Base-by-base conservation (phyloP, 1,139 yeast species). In the Saccharomycopsis crataegensis region DNA sequence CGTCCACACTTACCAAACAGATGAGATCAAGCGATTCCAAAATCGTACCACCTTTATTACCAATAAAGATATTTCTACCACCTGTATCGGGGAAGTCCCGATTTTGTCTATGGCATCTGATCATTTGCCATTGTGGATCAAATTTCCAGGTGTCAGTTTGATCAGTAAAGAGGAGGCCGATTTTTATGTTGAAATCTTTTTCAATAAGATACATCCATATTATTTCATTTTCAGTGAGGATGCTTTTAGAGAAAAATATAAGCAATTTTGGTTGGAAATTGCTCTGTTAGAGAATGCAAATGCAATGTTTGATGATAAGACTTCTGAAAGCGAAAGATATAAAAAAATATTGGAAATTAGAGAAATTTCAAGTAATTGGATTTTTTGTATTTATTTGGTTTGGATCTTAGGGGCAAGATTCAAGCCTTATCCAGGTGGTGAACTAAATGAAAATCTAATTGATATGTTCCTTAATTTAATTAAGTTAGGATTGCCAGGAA, bases 351-450 rank as follows among this genome's bases (percentile, higher is more conserved):
- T 42, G n/a, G 49, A 48, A 17, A 43, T 51, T 8, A 42, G 56
- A 38, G 42, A 44, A 49, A 50, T 49, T 17, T 47, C 58, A n/a
- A 54, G 52, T 40, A 54, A 59, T 6, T 59, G 58, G 49, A 64
- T 74, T n/a, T 74, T 77, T 43, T 68, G 71, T 49, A 67, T 75
- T 6, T 75, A 74, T 59, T 63, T 74, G 59, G 73, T 74, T 11
- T 73, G 75, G 73, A 65, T 73, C n/a, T 55, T 71, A 42, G 77
- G 71, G 34, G 62, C 68, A 48, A 59, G 70, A 49, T 66, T 34
- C 38, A 51, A 43, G 60, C 62, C 38, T 56, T 60, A 3, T 56
- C 64, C 55, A 31, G 33, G 44, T 31, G 57, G 52, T 0, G 60
- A 61, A 16, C 53, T 68, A 33, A 63, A 61, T 45, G 59, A 58